These are phyloP conservation scores for Jimgerdemannia flammicorona DNA, from an alignment of 192 early-diverging fungal species.

Conservation along the genomic window DNA sequence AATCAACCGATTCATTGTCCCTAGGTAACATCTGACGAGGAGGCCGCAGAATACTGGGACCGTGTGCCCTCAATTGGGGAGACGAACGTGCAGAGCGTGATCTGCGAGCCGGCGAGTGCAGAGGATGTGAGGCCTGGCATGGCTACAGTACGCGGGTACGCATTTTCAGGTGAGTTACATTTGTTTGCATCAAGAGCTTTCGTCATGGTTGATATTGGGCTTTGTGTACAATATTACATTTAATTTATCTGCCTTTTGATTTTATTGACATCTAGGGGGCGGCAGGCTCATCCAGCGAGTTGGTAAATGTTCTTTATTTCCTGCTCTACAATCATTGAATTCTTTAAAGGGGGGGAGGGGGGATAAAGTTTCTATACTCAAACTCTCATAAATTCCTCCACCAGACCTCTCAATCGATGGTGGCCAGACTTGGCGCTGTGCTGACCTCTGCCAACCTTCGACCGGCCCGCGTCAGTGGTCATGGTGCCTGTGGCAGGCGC, in stretches of 20 bases:
- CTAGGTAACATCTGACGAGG: too few species aligned
- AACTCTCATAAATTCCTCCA: neutral
- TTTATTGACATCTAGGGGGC: conserved; percentile 46
- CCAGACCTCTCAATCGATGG: conserved; percentile 77
- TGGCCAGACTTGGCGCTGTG: conserved; percentile 80
- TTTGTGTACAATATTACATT: too few species aligned
- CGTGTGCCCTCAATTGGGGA: too few species aligned
- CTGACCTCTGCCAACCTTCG: conserved; percentile 51
- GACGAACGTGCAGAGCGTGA: too few species aligned
- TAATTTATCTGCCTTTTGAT: conserved; percentile 9
- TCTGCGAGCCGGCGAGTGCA: too few species aligned
- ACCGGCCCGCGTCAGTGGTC: conserved; percentile 62
- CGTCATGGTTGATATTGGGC: too few species aligned
- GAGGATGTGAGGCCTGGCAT: too few species aligned
- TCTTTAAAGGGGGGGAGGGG: conserved; percentile 12
- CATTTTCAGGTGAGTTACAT: too few species aligned
- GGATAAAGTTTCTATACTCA: neutral
- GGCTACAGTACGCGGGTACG: too few species aligned
- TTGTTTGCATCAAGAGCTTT: too few species aligned
- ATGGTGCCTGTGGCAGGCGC: conserved; percentile 81
- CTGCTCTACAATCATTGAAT: conserved; percentile 13
- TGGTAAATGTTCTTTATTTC: conserved; percentile 34
- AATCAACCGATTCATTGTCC: too few species aligned
- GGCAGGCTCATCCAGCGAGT: conserved; percentile 77
- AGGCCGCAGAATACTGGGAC: too few species aligned